Evolutionary conservation across 441 rosid species (phyloP).

Genomic region (Jatropha multifida): DNA sequence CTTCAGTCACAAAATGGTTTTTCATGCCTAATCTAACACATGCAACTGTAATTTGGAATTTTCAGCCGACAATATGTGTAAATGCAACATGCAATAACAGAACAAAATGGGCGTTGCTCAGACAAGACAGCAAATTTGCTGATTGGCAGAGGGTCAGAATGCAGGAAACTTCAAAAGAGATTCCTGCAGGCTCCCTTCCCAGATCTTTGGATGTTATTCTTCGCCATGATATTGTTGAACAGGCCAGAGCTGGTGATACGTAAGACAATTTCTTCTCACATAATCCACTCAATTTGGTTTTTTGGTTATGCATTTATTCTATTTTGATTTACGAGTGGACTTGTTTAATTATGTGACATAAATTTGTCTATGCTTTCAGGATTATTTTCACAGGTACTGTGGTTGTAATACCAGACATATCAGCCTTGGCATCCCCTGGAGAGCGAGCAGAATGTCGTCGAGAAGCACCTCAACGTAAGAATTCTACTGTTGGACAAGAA

Average conservation of each 20-base stretch:
- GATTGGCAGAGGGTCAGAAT: conserved; percentile 99
- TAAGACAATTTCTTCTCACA: conserved; percentile 31
- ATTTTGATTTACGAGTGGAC: neutral
- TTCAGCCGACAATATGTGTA: conserved; percentile 86
- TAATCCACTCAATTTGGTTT: neutral
- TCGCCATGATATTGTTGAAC: conserved; percentile 96
- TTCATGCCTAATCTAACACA: neutral
- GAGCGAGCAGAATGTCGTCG: conserved; percentile 92
- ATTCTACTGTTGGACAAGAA: conserved; percentile 67
- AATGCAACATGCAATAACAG: conserved; percentile 68
- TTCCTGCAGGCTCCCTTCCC: conserved; percentile 96
- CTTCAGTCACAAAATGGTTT: neutral
- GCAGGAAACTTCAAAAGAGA: conserved; percentile 98
- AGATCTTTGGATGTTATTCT: conserved; percentile 94
- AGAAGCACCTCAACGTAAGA: conserved; percentile 70
- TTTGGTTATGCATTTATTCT: neutral
- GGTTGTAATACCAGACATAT: conserved; percentile 92
- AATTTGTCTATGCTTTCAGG: conserved; percentile 38
- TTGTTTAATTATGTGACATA: conserved; percentile 2
- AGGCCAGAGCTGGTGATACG: conserved; percentile 99
- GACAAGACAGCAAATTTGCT: conserved; percentile 94
- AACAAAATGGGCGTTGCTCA: conserved; percentile 79
- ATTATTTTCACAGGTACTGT: conserved; percentile 89
- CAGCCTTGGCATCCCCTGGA: conserved; percentile 89
- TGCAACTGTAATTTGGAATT: neutral